Conservation (phyloP, 345 rosid genomes). For the Chamaenerion angustifolium region DNA sequence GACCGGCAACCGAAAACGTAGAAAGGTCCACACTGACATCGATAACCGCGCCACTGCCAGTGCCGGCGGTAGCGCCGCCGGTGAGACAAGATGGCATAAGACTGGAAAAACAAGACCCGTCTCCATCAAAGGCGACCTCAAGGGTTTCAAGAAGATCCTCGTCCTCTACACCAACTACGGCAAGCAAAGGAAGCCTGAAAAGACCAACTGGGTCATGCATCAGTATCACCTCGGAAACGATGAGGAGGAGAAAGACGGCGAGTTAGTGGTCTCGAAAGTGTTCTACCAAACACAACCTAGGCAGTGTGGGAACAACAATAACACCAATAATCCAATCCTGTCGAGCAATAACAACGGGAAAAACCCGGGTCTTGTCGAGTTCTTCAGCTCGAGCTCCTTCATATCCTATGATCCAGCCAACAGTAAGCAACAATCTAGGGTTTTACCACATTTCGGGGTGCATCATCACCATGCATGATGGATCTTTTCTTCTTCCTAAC, state of each 20-base stretch:
- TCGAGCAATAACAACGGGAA: neutral
- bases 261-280: constrained; percentile 85
- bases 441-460: too few species aligned
- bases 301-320: constrained; percentile 35
- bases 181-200: constrained; percentile 85
- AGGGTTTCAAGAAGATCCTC: constrained; percentile 84
- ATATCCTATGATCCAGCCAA: constrained; percentile 7
- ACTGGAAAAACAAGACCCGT: constrained; percentile 95
- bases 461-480: too few species aligned
- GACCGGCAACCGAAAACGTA: constrained; percentile 84
- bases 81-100: constrained; percentile 97
- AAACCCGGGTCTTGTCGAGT: neutral
- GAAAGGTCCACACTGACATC: constrained; percentile 71
- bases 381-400: constrained; percentile 16
- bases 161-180: constrained; percentile 97
- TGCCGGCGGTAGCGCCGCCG: constrained; percentile 15
- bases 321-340: neutral
- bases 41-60: constrained; percentile 9
- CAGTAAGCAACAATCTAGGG: too few species aligned
- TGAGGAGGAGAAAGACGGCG: constrained; percentile 94
- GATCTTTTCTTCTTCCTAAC: too few species aligned
- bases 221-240: constrained; percentile 84
- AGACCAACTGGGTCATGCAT: constrained; percentile 98
- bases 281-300: constrained; percentile 98
- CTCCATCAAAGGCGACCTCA: constrained; percentile 32